These are phyloP conservation scores for Cinnamomum micranthum DNA, from an alignment of 164 flowering plant genomes.

Conservation along the genomic window DNA sequence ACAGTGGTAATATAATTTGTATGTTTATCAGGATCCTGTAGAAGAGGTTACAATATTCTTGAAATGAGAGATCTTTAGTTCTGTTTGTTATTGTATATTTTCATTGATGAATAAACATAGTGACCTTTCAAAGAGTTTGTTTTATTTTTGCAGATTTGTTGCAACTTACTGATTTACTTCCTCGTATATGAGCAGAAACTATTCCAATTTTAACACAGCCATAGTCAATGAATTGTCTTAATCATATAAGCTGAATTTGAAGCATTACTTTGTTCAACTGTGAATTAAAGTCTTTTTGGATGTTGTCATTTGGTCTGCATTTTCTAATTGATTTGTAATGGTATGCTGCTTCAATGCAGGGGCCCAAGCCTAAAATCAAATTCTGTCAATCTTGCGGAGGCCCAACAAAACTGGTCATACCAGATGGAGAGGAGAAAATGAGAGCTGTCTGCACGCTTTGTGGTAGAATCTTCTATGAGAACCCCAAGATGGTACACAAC, in stretches of 20 bases:
- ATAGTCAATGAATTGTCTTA: too few relatives aligned
- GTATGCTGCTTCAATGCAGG: constrained; percentile 28
- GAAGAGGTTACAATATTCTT: too few relatives aligned
- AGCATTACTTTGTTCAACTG: neutral
- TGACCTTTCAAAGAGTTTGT: too few relatives aligned
- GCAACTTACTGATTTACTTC: too few relatives aligned
- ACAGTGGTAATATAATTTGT: too few relatives aligned
- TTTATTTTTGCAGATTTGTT: too few relatives aligned
- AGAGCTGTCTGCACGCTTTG: constrained; percentile 85
- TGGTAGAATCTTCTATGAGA: constrained; percentile 72
- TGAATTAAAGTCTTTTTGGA: neutral
- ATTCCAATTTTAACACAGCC: neutral
- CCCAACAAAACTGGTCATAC: constrained; percentile 69
- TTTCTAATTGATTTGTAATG: neutral
- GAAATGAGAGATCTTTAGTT: too few relatives aligned
- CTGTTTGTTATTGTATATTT: too few relatives aligned
- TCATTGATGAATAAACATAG: too few relatives aligned
- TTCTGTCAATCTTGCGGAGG: constrained; percentile 97
- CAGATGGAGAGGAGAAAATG: constrained; percentile 85
- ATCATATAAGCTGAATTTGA: neutral
- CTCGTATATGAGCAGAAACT: too few relatives aligned
- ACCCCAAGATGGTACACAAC: constrained; percentile 82
- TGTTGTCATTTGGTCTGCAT: too few relatives aligned
- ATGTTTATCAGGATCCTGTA: too few relatives aligned
- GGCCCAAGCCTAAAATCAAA: constrained; percentile 41